Base-by-base conservation (phyloP, 306 rosid genomes). In the Abrus precatorius region DNA sequence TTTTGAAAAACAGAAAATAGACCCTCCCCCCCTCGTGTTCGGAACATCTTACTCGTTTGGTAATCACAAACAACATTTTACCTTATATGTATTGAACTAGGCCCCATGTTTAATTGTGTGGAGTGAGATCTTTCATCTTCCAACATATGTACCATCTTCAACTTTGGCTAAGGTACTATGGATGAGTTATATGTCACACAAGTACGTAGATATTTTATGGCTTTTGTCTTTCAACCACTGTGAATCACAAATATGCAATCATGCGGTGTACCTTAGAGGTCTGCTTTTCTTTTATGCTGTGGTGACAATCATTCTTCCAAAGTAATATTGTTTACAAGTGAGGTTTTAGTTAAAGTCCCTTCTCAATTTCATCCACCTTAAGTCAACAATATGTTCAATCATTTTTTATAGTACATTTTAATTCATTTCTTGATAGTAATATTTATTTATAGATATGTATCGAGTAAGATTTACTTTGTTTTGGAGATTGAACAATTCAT, bases 211-310 rank as follows among this genome's bases (percentile, higher is more conserved):
- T 82, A 38, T 71, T 49, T 75, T 47, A 2, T 38, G 52, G 32
- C 29, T 82, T 47, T 82, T 69, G 73, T 76, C 68, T 52, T 76
- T 49, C 65, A 69, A 69, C 11, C 3, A 3, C 8, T 41, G 68
- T 38, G 71, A 56, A 76, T 38, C 30, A 32, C 5, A n/a, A 50
- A 52, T 43, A 28, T 49, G 82, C 68, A 82, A 20, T 52, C 74
- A 69, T 75, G 63, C 3, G 13, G 7, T 41, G 71, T 65, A 67
- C 72, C 49, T 34, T 66, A 3, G n/a, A 7, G 32, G 6, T 7
- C 6, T 4, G 47, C 36, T 48, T 47, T 34, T 4, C 12, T 74
- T 65, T 74, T 47, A 32, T 53, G 14, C 43, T 9, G 41, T 29
- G 11, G 74, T 13, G 34, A 68, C 72, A 41, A 28, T 43, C 54